Base-by-base conservation (phyloP, 1,139 yeast genomes). In the Kluyveromyces sp. region DNA sequence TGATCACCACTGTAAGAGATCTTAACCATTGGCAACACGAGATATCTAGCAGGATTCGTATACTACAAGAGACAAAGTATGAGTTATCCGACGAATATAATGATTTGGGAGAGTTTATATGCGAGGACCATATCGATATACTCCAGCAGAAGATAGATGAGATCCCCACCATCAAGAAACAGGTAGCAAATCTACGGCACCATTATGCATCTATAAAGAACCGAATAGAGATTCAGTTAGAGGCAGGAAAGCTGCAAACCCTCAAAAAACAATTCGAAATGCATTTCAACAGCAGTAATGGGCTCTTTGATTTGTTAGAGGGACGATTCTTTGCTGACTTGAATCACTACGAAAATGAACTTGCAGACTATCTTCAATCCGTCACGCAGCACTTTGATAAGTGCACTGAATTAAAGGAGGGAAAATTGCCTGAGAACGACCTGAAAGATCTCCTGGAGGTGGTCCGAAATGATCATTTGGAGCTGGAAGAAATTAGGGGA, bases 331-430 rank as follows among this genome's bases (percentile, higher is more conserved):
- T 55, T 2, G 43, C 46, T 12, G 49, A 74, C 45, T 76, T 81
- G 49, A 64, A 66, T 6, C 66, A 71, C 0, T 65, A 82, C 44
- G 95, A 87, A 43, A 72, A 73, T 47, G 94, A 84, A 44, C 71
- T 87, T 62, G 94, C 86, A 0, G 71, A 75, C 7, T 67, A 83
- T 16, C 65, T 88, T 31, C 81, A 79, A 47, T 79, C 88, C 57
- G 66, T 88, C 32, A 83, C 95, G 4, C 76, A 78, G 44, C 96
- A 88, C 63, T 86, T 79, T 52, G 96, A 87, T 58, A 88, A 84
- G 56, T 84, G 95, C 17, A 54, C 51, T 11, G 44, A 67, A 1
- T 49, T 66, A 9, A 52, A 57, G n/a, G 61, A 61, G n/a, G 48
- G 54, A 2, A 33, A 46, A 3, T 43, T 52, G 3, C 46, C 52